Percentiles rank a stretch among this genome's conserved stretches.
Evolutionary conservation across 2,329 filamentous ascomycete genomes (phyloP).

Genomic region (Xylaria multiplex): DNA sequence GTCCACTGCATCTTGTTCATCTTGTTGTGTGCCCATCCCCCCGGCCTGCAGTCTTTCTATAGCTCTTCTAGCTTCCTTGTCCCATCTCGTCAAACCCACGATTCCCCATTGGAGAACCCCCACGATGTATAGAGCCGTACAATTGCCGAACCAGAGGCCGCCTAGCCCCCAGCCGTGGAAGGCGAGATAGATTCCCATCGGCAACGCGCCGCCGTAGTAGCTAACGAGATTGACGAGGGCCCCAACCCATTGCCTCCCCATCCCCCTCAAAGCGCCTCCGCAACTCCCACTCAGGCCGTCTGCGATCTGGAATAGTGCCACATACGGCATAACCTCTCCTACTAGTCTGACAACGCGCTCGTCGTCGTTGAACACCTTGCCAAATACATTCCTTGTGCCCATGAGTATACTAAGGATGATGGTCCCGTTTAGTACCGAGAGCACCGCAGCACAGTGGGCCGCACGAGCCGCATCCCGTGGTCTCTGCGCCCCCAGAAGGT

Average conservation of each 20-base stretch:
- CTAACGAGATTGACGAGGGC: constrained; percentile 83
- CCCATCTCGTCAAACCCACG: constrained; percentile 81
- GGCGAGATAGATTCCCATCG: constrained; percentile 83
- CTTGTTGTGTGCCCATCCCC: constrained; percentile 22
- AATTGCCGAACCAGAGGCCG: constrained; percentile 86
- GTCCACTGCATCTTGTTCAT: constrained; percentile 1
- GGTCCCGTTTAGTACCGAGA: constrained; percentile 75
- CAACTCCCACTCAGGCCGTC: constrained; percentile 88
- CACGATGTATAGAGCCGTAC: constrained; percentile 82
- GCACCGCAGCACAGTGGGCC: constrained; percentile 77
- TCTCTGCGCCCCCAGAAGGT: constrained; percentile 77
- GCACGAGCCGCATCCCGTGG: constrained; percentile 73
- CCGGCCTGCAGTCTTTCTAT: constrained; percentile 73
- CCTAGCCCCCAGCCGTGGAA: constrained; percentile 86
- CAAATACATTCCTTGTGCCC: constrained; percentile 76
- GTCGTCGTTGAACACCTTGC: constrained; percentile 84
- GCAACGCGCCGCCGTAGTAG: constrained; percentile 85
- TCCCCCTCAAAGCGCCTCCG: constrained; percentile 81
- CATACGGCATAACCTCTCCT: constrained; percentile 81
- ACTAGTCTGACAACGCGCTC: constrained; percentile 76
- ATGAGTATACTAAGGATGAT: constrained; percentile 76
- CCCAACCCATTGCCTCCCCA: constrained; percentile 87
- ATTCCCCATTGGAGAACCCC: constrained; percentile 82
- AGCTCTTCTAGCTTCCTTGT: constrained; percentile 75
- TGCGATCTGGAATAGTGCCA: constrained; percentile 89